Evolutionary conservation across 345 rosid genomes (phyloP).

Genomic region (Excoecaria agallocha): DNA sequence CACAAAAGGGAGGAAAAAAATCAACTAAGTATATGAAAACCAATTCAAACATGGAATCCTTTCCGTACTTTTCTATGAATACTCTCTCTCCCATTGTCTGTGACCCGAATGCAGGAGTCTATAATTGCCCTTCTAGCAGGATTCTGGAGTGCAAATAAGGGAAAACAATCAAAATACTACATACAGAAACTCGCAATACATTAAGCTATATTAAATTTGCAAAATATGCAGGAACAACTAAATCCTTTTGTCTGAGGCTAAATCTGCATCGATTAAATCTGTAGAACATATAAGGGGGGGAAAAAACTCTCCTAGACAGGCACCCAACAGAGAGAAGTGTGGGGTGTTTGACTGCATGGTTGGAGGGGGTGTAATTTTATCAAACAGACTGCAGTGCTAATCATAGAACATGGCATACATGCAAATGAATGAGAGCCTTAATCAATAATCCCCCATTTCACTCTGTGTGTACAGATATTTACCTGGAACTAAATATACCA

Average conservation of each 20-base stretch:
- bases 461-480: neutral
- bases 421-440: neutral
- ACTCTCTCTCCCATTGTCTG: constrained; percentile 92
- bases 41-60: neutral
- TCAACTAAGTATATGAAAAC: constrained; percentile 1
- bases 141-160: constrained; percentile 39
- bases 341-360: no score
- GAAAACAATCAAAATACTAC: neutral
- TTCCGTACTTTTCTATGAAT: constrained; percentile 78
- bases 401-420: neutral
- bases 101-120: constrained; percentile 84
- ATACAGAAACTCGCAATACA: neutral
- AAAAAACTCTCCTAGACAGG: neutral
- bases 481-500: neutral
- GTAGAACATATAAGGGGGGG: no score
- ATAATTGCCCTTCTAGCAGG: constrained; percentile 75
- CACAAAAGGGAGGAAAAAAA: constrained; percentile 9
- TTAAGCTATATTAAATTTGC: no score
- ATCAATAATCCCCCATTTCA: neutral
- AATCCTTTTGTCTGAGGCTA: no score
- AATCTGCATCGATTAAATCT: no score
- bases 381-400: neutral
- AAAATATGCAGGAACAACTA: neutral
- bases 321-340: neutral
- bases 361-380: neutral